Evolutionary conservation across 192 early-diverging fungal genomes (phyloP).

Genomic region (Cetraspora pellucida): DNA sequence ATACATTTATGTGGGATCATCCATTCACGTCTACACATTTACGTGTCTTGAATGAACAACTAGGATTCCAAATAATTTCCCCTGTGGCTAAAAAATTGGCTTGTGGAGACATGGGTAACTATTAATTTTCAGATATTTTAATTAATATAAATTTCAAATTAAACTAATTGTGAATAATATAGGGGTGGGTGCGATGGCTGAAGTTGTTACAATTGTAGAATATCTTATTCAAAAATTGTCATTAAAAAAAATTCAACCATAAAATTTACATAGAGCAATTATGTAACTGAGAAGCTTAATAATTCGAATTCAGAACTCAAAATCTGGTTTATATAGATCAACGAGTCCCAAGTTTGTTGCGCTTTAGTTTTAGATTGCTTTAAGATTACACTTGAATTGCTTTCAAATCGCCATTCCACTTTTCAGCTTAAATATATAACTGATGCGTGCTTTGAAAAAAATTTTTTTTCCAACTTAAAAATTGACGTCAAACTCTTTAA

Average conservation of each 20-base stretch:
- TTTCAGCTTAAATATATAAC: too few species aligned
- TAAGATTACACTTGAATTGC: too few species aligned
- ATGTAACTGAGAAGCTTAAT: too few species aligned
- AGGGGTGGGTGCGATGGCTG: slow-evolving; percentile 90
- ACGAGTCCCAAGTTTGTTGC: too few species aligned
- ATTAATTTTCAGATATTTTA: neutral
- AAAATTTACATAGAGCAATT: too few species aligned
- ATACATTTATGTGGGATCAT: slow-evolving; percentile 96
- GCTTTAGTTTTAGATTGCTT: too few species aligned
- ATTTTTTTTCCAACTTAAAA: too few species aligned
- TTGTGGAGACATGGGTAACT: slow-evolving; percentile 84
- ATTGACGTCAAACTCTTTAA: too few species aligned
- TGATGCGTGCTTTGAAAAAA: too few species aligned
- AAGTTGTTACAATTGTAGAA: slow-evolving; percentile 65
- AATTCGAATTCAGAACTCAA: too few species aligned
- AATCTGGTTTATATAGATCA: too few species aligned
- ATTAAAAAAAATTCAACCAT: slow-evolving; percentile 4
- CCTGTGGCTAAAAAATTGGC: slow-evolving; percentile 87
- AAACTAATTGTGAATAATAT: neutral
- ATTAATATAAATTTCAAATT: slow-evolving; percentile 4
- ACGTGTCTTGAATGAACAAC: slow-evolving; percentile 45
- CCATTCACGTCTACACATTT: slow-evolving; percentile 82
- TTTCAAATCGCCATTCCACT: too few species aligned
- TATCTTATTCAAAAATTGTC: slow-evolving; percentile 16
- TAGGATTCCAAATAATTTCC: slow-evolving; percentile 68